Base-by-base conservation (phyloP, 768 basidiomycete species). In the Termitomyces sp. region DNA sequence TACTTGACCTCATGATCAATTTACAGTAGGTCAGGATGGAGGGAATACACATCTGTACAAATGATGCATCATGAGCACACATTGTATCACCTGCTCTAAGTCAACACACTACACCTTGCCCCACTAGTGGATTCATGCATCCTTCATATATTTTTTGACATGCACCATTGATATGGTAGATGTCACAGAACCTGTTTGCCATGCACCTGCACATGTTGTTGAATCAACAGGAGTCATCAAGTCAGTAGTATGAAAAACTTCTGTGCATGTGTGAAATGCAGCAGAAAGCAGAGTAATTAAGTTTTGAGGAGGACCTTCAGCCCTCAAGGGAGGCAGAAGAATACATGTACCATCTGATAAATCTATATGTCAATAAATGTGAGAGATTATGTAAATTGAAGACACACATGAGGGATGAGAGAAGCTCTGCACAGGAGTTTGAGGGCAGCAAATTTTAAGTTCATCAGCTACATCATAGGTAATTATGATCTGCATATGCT, bases 61-160 rank as follows among this genome's bases (percentile, higher is more conserved):
- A 75, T 13, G 72, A 65, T 1, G 71, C 66, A 65, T 78, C 72
- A 3, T 71, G 60, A 4, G 43, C 58, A 3, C 58, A 55, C 42
- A 74, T 69, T 0, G 64, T 67, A 55, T 76, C 74, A 5, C 74
- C 74, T 18, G 48, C 71, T 65, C 62, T 4, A 62, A 61, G 58
- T 71, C 65, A n/a, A 68, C 45, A 3, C 62, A 59, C 2, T 57
- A 64, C 10, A 77, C 65, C 53, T 68, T 71, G 0, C 71, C 73
- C 68, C 68, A 76, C 48, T 71, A 59, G 32, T 64, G 52, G 13
- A 67, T 59, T 5, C 22, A 20, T 6, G 63, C 61, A 24, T 39
- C 26, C 12, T 52, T 39, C 10, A 68, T 45, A 32, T 60, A 40
- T n/a, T 54, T 27, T 18, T 56, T 60, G 5, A 66, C 61, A 16